Evolutionary conservation across 805 yeast species (phyloP).

Genomic region (Metschnikowia aberdeeniae): DNA sequence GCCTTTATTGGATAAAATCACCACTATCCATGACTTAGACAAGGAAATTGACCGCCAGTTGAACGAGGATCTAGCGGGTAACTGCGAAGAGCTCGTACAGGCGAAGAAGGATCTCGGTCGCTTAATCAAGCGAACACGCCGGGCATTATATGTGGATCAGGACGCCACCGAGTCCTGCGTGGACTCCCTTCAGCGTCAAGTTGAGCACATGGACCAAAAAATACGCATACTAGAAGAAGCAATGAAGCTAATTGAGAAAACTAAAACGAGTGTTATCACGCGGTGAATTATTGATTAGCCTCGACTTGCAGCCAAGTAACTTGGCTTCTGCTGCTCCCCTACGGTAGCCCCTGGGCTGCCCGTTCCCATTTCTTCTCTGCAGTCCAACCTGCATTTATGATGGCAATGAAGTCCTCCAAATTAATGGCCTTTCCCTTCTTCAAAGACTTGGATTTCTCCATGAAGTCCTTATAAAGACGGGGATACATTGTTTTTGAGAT

Average conservation of each 20-base stretch:
- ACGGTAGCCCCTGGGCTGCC: constrained; percentile 36
- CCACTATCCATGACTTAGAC: constrained; percentile 39
- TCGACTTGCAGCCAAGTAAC: not conserved
- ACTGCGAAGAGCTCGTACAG: constrained; percentile 13
- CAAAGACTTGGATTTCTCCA: constrained; percentile 64
- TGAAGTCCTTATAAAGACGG: constrained; percentile 63
- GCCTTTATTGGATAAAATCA: constrained; percentile 30
- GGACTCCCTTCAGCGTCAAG: constrained; percentile 30
- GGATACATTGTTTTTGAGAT: constrained; percentile 50
- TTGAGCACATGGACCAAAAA: constrained; percentile 70
- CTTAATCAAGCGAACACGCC: constrained; percentile 6
- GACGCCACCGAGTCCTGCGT: constrained; percentile 10
- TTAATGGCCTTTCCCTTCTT: constrained; percentile 60
- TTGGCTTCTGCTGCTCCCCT: not conserved
- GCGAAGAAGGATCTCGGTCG: constrained; percentile 12
- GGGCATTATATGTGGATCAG: constrained; percentile 11
- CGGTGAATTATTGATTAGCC: not conserved
- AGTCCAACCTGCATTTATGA: constrained; percentile 83
- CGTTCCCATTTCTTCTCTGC: constrained; percentile 71
- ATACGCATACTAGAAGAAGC: constrained; percentile 67
- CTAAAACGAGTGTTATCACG: not conserved
- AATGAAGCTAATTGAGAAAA: constrained; percentile 19
- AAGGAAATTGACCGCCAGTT: constrained; percentile 35
- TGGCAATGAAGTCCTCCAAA: constrained; percentile 63
- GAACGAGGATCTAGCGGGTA: constrained; percentile 27